Conservation (phyloP, 306 rosid genomes). For the Citrullus mucosospermus region DNA sequence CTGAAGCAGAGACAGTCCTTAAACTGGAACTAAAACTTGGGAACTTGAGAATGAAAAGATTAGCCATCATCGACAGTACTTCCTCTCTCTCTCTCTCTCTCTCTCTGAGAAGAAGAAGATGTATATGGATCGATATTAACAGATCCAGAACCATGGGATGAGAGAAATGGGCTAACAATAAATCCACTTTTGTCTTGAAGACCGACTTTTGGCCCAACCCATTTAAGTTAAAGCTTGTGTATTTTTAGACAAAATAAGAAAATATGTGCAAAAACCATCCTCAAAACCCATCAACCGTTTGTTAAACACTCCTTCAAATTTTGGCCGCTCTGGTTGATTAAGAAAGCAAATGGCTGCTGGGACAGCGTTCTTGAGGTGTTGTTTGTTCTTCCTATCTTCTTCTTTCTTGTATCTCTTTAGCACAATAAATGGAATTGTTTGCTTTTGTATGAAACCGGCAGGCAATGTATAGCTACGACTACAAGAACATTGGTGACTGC, state of each 20-base stretch:
- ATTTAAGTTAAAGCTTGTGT: neutral
- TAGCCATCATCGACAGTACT: conserved; percentile 34
- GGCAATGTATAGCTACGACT: conserved; percentile 33
- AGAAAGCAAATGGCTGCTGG: conserved; percentile 29
- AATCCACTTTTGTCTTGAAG: neutral
- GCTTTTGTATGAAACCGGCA: conserved; percentile 9
- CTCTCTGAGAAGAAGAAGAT: neutral
- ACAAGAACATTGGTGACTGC: conserved; percentile 33
- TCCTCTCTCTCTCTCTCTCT: neutral
- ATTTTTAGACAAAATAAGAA: too few species aligned
- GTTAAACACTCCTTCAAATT: neutral
- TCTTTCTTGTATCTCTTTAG: neutral
- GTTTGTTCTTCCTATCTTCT: neutral
- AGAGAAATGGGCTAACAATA: neutral
- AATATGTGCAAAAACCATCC: too few species aligned
- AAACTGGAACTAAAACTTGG: conserved; percentile 39
- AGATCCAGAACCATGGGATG: neutral
- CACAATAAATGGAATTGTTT: neutral
- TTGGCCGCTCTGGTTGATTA: neutral
- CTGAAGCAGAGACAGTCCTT: conserved; percentile 48
- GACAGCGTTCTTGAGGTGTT: conserved; percentile 35
- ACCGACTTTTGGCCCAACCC: neutral
- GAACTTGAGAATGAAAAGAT: conserved; percentile 34
- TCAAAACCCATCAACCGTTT: neutral
- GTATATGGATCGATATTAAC: neutral